Evolutionary conservation across 176 grass and related monocot species (phyloP), one percentile per base, ranked within the genome.

Genomic region (Eleusine indica): DNA sequence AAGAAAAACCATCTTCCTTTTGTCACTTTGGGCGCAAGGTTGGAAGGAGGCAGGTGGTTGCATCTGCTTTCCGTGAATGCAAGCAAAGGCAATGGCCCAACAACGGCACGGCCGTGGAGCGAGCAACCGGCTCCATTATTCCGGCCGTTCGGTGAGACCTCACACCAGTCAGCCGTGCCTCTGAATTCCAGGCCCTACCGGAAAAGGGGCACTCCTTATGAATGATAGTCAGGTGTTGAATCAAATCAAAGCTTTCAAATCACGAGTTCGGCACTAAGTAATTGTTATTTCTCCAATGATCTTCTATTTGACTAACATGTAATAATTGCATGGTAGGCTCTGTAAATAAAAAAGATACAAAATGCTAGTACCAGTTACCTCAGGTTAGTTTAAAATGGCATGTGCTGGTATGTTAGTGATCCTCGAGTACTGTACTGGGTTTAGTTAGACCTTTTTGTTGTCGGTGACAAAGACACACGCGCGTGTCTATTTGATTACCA

Each of bases 51-150:
- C 63, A 70, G 87, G 77, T 85, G 8, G 87, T 81, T 85, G 77
- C 77, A 12, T 54, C 53, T 43, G 87, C 71, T 89, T 89, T 69
- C 87, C 79, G 71, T 68, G 70, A 76, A 81, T 85, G 78, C 64
- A 89, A 89, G 82, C 82, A 85, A 85, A 85, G 82, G 76, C 63
- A 57, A 89, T 48, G 14, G 80, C 53, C 29, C 80, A 87, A 63
- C 80, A 87, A 63, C 80, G 61, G 52, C 78, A 68, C 66, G 32
- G 43, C 75, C 69, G 17, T 22, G 47, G 87, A 68, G 81, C 38
- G 76, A 49, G 81, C 80, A 66, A 78, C 73, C 63, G 44, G 76
- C 82, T 63, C 71, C 49, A 89, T 81, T 85, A 81, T 76, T 85
- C 58, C 81, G 71, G 53, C 52, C 44, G 71, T 65, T 76, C 28